These are phyloP conservation scores for Ceratocystis destructans DNA, from an alignment of 2,329 filamentous ascomycete species.

Conservation along the genomic window DNA sequence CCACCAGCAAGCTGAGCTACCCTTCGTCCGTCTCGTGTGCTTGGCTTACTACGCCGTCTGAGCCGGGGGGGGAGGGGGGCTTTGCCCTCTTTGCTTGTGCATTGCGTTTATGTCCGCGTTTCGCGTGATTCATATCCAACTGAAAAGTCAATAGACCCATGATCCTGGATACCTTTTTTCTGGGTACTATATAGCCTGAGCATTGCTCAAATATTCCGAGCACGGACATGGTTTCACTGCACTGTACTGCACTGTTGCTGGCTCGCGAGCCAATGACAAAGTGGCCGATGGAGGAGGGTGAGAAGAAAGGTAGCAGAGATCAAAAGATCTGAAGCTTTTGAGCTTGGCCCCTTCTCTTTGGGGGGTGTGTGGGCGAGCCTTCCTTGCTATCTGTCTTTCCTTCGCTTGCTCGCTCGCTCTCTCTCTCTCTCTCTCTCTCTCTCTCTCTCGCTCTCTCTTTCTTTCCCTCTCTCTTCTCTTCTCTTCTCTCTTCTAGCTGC, in stretches of 20 bases:
- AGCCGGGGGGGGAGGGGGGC: background rate
- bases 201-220: background rate
- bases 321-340: background rate
- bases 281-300: background rate
- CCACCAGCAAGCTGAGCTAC: background rate
- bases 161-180: background rate
- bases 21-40: background rate
- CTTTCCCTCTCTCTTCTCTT: background rate
- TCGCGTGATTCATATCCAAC: background rate
- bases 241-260: constrained; percentile 7
- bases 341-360: background rate
- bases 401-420: too few relatives aligned
- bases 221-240: constrained; percentile 6
- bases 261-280: background rate
- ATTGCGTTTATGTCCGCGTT: background rate
- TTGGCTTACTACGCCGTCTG: background rate
- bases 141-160: background rate
- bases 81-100: background rate
- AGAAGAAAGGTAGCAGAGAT: background rate
- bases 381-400: background rate
- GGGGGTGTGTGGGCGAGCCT: background rate
- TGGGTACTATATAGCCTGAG: background rate
- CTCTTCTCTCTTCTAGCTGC: background rate
- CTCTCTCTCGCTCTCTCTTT: background rate
- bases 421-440: background rate